Evolutionary conservation across 2,329 filamentous ascomycete genomes (phyloP).

Genomic region (Beauveria sp.): DNA sequence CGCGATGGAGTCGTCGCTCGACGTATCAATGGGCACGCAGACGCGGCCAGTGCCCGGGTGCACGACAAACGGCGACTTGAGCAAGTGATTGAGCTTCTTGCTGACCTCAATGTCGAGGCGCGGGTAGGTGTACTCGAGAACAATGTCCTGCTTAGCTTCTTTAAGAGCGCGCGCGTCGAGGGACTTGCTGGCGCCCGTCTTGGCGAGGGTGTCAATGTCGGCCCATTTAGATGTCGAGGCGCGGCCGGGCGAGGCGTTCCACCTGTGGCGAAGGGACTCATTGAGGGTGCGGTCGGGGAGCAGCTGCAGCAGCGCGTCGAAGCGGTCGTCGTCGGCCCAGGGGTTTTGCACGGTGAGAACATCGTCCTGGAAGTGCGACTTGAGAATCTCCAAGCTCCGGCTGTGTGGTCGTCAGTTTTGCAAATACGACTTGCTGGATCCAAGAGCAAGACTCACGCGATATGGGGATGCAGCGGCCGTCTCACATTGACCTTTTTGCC

Average conservation of each 20-base stretch:
- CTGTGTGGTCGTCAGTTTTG: constrained; percentile 27
- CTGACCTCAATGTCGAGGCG: constrained; percentile 94
- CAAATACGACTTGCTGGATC: background rate
- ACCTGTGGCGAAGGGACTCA: constrained; percentile 78
- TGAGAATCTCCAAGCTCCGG: constrained; percentile 78
- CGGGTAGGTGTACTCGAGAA: constrained; percentile 96
- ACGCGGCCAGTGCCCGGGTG: constrained; percentile 91
- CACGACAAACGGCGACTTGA: constrained; percentile 94
- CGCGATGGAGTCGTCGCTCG: constrained; percentile 47
- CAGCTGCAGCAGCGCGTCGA: constrained; percentile 72
- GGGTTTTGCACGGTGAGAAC: constrained; percentile 82
- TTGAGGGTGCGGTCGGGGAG: constrained; percentile 74
- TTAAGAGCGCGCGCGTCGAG: constrained; percentile 68
- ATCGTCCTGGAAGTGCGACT: constrained; percentile 73
- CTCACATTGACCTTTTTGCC: constrained; percentile 81
- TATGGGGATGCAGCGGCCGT: constrained; percentile 82
- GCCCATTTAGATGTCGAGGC: constrained; percentile 80
- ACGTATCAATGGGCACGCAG: constrained; percentile 86
- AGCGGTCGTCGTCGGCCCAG: constrained; percentile 62
- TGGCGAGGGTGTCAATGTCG: constrained; percentile 82
- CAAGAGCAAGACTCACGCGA: constrained; percentile 46
- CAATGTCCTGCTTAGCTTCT: constrained; percentile 90
- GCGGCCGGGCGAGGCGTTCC: constrained; percentile 75
- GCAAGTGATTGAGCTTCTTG: constrained; percentile 95
- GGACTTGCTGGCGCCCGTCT: constrained; percentile 61